These are phyloP conservation scores for Tieghemostelium lacteum DNA, from an alignment of 78 protist genomes.

Conservation along the genomic window DNA sequence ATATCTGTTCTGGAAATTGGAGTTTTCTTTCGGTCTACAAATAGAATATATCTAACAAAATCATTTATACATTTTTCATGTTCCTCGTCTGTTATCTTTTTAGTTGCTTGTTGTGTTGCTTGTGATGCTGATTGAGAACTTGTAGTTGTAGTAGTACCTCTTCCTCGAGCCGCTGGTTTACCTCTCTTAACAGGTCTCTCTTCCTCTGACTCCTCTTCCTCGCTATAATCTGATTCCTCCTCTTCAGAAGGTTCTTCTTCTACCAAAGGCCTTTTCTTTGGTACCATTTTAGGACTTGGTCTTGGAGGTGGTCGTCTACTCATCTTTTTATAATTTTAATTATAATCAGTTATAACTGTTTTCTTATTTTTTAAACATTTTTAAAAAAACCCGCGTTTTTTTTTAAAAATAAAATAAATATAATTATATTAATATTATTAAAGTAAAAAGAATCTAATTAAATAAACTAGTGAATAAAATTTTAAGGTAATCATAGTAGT, in stretches of 20 bases:
- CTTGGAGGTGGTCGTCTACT: not conserved
- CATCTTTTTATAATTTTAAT: too few species aligned
- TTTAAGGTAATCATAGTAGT: too few species aligned
- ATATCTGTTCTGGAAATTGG: slow-evolving; percentile 38
- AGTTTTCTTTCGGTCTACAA: slow-evolving; percentile 28
- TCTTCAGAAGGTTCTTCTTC: not conserved
- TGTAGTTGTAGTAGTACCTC: not conserved
- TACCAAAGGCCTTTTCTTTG: not conserved
- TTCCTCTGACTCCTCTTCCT: not conserved
- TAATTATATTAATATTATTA: too few species aligned
- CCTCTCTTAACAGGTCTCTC: not conserved
- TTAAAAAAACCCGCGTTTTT: too few species aligned
- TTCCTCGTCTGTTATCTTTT: not conserved
- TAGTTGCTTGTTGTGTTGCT: not conserved
- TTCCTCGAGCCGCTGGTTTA: not conserved
- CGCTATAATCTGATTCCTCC: not conserved
- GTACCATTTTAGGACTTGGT: not conserved
- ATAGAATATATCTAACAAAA: slow-evolving; percentile 63
- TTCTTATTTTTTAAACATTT: too few species aligned
- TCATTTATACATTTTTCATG: slow-evolving; percentile 14
- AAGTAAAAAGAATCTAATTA: too few species aligned
- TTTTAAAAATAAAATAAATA: too few species aligned
- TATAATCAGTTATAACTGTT: too few species aligned
- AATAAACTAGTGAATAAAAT: too few species aligned
- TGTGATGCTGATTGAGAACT: not conserved